Conservation (phyloP, 148 eudicot genomes). For the Rhododendron ferrugineum region DNA sequence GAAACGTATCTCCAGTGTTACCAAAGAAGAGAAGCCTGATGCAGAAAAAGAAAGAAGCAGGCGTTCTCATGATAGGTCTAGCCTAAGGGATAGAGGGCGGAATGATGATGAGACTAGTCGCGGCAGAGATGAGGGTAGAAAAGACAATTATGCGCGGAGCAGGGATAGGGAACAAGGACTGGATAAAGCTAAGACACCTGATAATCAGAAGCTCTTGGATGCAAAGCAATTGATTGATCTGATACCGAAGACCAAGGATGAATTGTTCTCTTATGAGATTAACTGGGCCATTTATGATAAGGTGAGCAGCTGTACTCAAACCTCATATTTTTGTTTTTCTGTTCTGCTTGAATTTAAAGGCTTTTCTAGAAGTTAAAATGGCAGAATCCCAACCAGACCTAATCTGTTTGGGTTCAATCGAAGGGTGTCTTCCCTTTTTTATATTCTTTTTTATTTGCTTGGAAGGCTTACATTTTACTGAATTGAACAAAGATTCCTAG, state of each 20-base stretch:
- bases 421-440: not conserved
- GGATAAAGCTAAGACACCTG: constrained; percentile 24
- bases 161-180: constrained; percentile 26
- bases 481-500: not conserved
- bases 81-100: constrained; percentile 60
- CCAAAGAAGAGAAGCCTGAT: constrained; percentile 65
- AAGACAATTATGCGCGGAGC: constrained; percentile 16
- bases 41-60: constrained; percentile 63
- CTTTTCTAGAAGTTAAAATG: not conserved
- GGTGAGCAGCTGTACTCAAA: constrained; percentile 34
- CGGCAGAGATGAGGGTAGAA: constrained; percentile 31
- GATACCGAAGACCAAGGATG: constrained; percentile 97
- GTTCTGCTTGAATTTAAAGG: not conserved
- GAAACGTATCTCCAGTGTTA: constrained; percentile 43
- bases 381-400: not conserved
- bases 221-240: constrained; percentile 93
- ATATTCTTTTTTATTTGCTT: not conserved
- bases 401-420: not conserved
- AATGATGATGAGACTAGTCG: constrained; percentile 39
- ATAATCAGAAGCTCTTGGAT: constrained; percentile 60
- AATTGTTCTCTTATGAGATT: constrained; percentile 77
- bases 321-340: not conserved
- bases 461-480: not conserved
- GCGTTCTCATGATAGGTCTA: constrained; percentile 66
- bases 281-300: constrained; percentile 85